phyloP scores from a whole-genome alignment of 1,284 basidiomycete genomes.

The Cronartium ribicola region DNA sequence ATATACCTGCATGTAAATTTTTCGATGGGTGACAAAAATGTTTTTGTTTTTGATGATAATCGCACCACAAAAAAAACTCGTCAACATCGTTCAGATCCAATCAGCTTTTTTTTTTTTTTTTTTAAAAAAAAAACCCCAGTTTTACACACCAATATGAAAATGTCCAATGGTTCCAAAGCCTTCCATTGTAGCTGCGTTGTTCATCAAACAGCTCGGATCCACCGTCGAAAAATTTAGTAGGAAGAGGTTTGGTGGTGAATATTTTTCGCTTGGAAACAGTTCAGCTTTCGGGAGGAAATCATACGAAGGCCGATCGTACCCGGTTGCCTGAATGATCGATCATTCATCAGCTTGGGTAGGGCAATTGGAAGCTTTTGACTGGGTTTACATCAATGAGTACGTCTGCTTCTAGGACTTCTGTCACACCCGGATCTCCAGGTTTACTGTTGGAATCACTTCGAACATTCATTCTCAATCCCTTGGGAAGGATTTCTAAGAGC shows the following conservation, averaged over 20 bases:
- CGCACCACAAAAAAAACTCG: not conserved
- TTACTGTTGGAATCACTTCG: not conserved
- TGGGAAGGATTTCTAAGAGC: not conserved
- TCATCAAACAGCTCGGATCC: not conserved
- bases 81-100: too few species aligned
- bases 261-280: not conserved
- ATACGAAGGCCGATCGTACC: not conserved
- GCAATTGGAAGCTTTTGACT: not conserved
- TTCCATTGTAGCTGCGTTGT: not conserved
- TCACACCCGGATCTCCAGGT: not conserved
- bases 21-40: not conserved
- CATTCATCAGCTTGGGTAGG: not conserved
- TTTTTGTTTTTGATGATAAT: too few species aligned
- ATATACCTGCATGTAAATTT: not conserved
- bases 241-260: constrained; percentile 1
- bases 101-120: too few species aligned
- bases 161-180: not conserved
- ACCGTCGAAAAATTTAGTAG: not conserved
- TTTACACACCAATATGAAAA: constrained; percentile 7
- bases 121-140: not conserved
- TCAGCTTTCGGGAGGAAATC: not conserved
- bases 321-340: not conserved
- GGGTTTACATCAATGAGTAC: not conserved
- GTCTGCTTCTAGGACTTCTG: not conserved
- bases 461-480: not conserved